A percentile compares a stretch with the other conserved stretches of the same genome.
Evolutionary conservation across 75 land plant genomes (phyloP).

Genomic region (Azolla pinnata): DNA sequence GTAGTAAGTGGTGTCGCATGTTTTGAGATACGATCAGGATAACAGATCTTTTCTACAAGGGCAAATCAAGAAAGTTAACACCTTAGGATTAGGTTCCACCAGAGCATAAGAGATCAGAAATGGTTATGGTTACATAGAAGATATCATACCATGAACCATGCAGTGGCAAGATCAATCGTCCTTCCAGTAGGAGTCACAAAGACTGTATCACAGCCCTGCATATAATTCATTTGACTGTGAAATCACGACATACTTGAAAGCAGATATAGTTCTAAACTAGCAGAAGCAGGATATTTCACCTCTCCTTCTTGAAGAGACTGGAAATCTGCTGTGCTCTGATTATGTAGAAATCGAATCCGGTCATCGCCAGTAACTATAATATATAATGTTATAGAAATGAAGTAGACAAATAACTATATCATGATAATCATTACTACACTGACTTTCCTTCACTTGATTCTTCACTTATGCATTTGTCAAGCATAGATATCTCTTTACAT

Average conservation of each 20-base stretch:
- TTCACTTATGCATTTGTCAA: no score
- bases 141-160: conserved; percentile 79
- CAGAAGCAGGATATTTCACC: conserved; percentile 23
- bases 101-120: no score
- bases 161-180: conserved; percentile 68
- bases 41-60: conserved; percentile 56
- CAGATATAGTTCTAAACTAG: not conserved
- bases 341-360: conserved; percentile 67
- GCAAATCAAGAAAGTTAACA: not conserved
- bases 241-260: not conserved
- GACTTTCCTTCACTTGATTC: no score
- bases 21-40: conserved; percentile 51
- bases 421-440: no score
- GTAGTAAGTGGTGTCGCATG: conserved; percentile 28
- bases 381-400: not conserved
- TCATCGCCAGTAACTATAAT: conserved; percentile 71
- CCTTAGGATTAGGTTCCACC: not conserved
- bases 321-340: conserved; percentile 81
- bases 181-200: conserved; percentile 78
- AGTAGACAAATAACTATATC: not conserved
- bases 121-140: no score
- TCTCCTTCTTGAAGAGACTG: conserved; percentile 50
- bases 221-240: not conserved
- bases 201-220: conserved; percentile 79
- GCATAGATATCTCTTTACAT: no score